Evolutionary conservation across 2,329 filamentous ascomycete genomes (phyloP).

Genomic region (Sporothrix protearum): DNA sequence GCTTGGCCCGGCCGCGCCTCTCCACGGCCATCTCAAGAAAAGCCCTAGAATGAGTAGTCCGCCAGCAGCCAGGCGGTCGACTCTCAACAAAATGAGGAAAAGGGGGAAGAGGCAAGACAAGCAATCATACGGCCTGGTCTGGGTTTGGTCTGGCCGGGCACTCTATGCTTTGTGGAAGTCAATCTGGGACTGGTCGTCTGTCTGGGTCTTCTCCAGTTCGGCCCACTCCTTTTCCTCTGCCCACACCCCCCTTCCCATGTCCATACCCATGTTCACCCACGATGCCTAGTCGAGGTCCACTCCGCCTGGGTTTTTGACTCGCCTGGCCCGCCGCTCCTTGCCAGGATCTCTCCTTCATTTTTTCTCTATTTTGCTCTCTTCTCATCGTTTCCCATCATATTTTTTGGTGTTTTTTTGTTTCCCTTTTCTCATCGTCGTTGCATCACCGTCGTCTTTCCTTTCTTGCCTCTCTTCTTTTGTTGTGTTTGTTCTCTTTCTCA

Average conservation of each 20-base stretch:
- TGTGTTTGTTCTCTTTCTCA: background rate
- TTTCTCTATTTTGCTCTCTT: slow-evolving; percentile 7
- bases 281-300: slow-evolving; percentile 22
- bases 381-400: slow-evolving; percentile 5
- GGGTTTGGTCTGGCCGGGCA: background rate
- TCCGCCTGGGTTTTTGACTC: slow-evolving; percentile 18
- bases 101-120: background rate
- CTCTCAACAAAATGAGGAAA: background rate
- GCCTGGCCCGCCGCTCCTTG: slow-evolving; percentile 10
- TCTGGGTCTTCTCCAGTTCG: slow-evolving; percentile 14
- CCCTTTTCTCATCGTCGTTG: slow-evolving; percentile 6
- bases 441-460: slow-evolving; percentile 6
- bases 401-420: slow-evolving; percentile 17
- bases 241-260: slow-evolving; percentile 13
- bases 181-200: slow-evolving; percentile 10
- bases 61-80: background rate
- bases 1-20: background rate
- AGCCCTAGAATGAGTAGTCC: background rate
- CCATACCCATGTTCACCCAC: slow-evolving; percentile 19
- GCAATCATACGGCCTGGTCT: background rate
- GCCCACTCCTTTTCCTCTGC: slow-evolving; percentile 15
- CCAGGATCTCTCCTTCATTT: slow-evolving; percentile 2
- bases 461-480: background rate
- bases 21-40: background rate
- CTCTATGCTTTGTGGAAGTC: slow-evolving; percentile 1